Evolutionary conservation across 1,284 basidiomycete species (phyloP), one percentile per base, ranked within the genome.

Genomic region (Inonotus hispidus): DNA sequence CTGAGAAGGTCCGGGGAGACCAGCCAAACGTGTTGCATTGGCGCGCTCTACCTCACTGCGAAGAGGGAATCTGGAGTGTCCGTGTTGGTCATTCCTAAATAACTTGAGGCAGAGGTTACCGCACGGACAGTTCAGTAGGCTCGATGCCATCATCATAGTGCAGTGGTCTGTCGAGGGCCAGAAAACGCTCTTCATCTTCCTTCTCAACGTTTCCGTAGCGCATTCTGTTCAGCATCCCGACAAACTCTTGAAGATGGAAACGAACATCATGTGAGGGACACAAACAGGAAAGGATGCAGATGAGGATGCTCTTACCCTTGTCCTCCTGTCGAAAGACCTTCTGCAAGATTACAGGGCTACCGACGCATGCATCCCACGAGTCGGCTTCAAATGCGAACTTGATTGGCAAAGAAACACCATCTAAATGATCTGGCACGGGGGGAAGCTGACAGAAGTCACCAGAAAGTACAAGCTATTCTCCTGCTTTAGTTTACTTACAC

Each of bases 371-470:
- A 19, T 71, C 68, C 95, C 95, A 98, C 50, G 79, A 77, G 53
- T 80, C 71, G 0, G 93, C 91, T 68, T 98, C 92, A 70, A 98
- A 98, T 0, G 90, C 89, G 68, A 94, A 96, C 35, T 73, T 79
- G 46, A 81, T 71, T 2, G 74, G 71, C 2, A 76, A 73, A 5
- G 46, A 63, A 1, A 71, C 70, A 52, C 77, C 74, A 65, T 74
- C 77, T 56, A 71, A 69, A 38, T 71, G 70, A 7, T 79, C 77
- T n/a, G 81, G 79, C 5, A 98, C 93, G 0, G 95, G 95, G 1
- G 95, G 95, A 1, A 98, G 81, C 74, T 98, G 95, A 74, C 90
- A 95, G 73, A 96, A 95, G 72, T 97, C 94, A 16, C 94, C 94
- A 7, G 90, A 93, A 47, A 94, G 79, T 58, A 97, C 78, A 49